Evolutionary conservation across 257 asterid species (phyloP), one percentile per base, ranked within the genome.

Genomic region (Petrea volubilis): DNA sequence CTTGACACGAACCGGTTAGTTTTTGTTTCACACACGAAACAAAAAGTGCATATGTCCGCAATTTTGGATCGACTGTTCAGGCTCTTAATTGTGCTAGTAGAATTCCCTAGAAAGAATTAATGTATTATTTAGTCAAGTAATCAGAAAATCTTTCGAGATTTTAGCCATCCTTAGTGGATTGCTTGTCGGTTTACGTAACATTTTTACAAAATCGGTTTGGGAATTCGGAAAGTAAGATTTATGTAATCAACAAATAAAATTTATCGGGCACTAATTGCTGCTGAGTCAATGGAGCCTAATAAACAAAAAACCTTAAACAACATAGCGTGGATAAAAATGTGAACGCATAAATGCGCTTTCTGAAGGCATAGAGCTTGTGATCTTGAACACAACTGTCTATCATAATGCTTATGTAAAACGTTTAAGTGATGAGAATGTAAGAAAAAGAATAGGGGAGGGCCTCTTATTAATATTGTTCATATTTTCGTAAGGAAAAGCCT

Each of bases 41-140:
- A 20, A 18, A 41, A 62, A 60, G 23, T 43, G 68, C 49, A 29
- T 38, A 29, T 60, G 44, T 60, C 20, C 20, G 55, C 74, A 29
- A 31, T 73, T 67, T 66, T 47, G 60, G 60, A 1, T 28, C 15
- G 57, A 62, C 55, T 21, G 18, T 52, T 36, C 12, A 14, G 49
- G 57, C 56, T 70, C 55, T 69, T 71, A 33, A 40, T 36, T 55
- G 80, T 3, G 24, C 40, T 21, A 24, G 23, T 23, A 5, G 20
- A 53, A 47, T 31, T 5, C 20, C 57, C 7, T 23, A n/a, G 55
- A 44, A 58, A 27, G 8, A 72, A 72, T n/a, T 9, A 13, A 5
- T 70, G 14, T 34, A 25, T 25, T 15, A 11, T 7, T 28, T 44
- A 4, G 71, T 71, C 31, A 47, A 29, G 27, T 20, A 44, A 21